Base-by-base conservation (phyloP, 805 yeast species). In the Grigorovia yakushimaensis region DNA sequence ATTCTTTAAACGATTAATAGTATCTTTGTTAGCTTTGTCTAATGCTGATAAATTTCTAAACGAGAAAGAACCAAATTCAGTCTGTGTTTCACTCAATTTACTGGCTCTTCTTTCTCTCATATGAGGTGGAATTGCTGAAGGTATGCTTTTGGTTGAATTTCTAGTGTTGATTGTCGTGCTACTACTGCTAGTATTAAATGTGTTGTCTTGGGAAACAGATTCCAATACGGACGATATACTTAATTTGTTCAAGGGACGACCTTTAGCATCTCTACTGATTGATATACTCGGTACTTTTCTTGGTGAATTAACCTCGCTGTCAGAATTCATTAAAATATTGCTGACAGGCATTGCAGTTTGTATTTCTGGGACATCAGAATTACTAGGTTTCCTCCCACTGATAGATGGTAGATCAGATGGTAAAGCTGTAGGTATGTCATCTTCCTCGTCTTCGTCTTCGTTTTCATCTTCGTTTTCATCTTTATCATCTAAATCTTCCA, bases 11-110 rank as follows among this genome's bases (percentile, higher is more conserved):
- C 96, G 71, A 58, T 86, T 85, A 52, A 93, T 88, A 13, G 85
- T 89, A 66, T 89, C 97, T 59, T 87, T 88, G 60, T 93, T 93
- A 8, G 96, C 97, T 57, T 84, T 85, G 56, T 93, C 98, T 47
- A 94, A 73, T 5, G 93, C 93, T 4, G 91, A 82, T 51, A 93
- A 68, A 61, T 93, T 93, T 54, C 96, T 74, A 67, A 86, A 93
- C 49, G 86, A 82, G 65, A 93, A 93, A 4, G 93, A 82, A 0
- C 99, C 99, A 74, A 93, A 93, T 57, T 91, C 91, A 7, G 77
- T 70, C 7, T 73, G 69, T 21, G 83, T 74, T 48, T 84, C 91
- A 45, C 82, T 83, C 50, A 87, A 64, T 54, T 86, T 75, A 52
- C 86, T 78, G 2, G 87, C 79, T 44, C 93, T 71, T 48, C 91